A percentile compares a stretch with the other conserved stretches of the same genome.
Conservation (phyloP, 306 rosid genomes). For the Abrus precatorius region DNA sequence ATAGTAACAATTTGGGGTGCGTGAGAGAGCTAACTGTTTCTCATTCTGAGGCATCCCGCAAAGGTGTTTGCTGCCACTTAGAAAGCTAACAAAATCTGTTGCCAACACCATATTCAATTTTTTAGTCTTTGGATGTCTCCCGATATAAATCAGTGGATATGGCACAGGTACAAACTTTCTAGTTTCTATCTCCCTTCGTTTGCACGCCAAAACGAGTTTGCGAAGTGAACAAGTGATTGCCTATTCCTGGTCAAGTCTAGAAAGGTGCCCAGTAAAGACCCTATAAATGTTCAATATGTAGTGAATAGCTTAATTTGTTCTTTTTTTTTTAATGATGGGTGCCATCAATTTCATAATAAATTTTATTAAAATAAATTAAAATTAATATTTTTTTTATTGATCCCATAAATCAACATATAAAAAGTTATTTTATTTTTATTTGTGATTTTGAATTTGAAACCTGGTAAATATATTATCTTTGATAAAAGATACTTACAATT, state of each 20-base stretch:
- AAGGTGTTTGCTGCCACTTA: slow-evolving; percentile 43
- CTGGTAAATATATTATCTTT: too few relatives aligned
- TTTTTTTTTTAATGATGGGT: too few relatives aligned
- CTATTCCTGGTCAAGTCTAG: slow-evolving; percentile 48
- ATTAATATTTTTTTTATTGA: too few relatives aligned
- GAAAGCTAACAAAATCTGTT: slow-evolving; percentile 40
- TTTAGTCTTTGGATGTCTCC: slow-evolving; percentile 26
- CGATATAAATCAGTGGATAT: slow-evolving; percentile 7
- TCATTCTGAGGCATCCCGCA: slow-evolving; percentile 45
- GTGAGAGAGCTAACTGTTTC: slow-evolving; percentile 47
- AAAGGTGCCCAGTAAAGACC: slow-evolving; percentile 12
- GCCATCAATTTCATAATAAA: too few relatives aligned
- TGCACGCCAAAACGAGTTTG: slow-evolving; percentile 56
- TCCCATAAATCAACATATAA: too few relatives aligned
- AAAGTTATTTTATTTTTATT: too few relatives aligned
- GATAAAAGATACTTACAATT: too few relatives aligned
- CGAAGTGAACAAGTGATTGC: slow-evolving; percentile 48
- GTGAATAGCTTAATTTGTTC: too few relatives aligned
- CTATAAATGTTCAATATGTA: slow-evolving; percentile 3
- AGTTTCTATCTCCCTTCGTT: slow-evolving; percentile 38
- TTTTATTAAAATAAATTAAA: too few relatives aligned
- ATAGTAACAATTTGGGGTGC: slow-evolving; percentile 4
- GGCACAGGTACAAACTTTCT: slow-evolving; percentile 15
- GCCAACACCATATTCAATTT: neutral
- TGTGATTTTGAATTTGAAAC: too few relatives aligned